A percentile compares a stretch with the other conserved stretches of the same genome.
Evolutionary conservation across 352 stramenopile genomes (phyloP).

Genomic region (Elongisporangium undulatum): DNA sequence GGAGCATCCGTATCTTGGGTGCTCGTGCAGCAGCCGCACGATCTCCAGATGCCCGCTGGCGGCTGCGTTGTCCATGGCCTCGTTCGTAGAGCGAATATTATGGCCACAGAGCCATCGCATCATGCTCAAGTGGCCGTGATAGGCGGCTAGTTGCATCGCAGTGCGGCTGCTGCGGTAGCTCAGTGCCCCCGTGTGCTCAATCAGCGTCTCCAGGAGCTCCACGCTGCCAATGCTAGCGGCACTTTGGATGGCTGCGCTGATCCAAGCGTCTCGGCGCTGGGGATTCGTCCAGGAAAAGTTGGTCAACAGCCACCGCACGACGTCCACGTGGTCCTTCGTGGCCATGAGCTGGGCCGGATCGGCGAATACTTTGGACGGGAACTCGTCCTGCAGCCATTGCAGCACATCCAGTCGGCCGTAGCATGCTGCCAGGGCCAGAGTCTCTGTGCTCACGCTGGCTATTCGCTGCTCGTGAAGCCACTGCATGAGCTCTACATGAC

Average conservation of each 20-base stretch:
- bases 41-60: slow-evolving; percentile 34
- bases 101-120: slow-evolving; percentile 32
- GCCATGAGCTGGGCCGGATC: not conserved
- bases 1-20: slow-evolving; percentile 38
- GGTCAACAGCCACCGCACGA: slow-evolving; percentile 2
- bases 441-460: not conserved
- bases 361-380: not conserved
- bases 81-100: slow-evolving; percentile 32
- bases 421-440: slow-evolving; percentile 6
- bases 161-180: slow-evolving; percentile 17
- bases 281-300: not conserved
- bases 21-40: slow-evolving; percentile 39
- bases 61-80: slow-evolving; percentile 44
- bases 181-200: slow-evolving; percentile 15
- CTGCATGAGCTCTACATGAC: slow-evolving; percentile 4
- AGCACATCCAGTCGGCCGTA: slow-evolving; percentile 23
- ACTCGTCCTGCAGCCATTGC: slow-evolving; percentile 23
- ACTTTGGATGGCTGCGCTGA: not conserved
- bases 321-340: slow-evolving; percentile 3
- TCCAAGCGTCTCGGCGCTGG: not conserved
- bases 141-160: slow-evolving; percentile 24
- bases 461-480: not conserved
- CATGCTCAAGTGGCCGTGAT: slow-evolving; percentile 21
- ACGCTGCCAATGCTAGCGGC: slow-evolving; percentile 24
- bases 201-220: slow-evolving; percentile 21